phyloP scores from a whole-genome alignment of 148 eudicot genomes.

The Vaccinium vitisidaea region DNA sequence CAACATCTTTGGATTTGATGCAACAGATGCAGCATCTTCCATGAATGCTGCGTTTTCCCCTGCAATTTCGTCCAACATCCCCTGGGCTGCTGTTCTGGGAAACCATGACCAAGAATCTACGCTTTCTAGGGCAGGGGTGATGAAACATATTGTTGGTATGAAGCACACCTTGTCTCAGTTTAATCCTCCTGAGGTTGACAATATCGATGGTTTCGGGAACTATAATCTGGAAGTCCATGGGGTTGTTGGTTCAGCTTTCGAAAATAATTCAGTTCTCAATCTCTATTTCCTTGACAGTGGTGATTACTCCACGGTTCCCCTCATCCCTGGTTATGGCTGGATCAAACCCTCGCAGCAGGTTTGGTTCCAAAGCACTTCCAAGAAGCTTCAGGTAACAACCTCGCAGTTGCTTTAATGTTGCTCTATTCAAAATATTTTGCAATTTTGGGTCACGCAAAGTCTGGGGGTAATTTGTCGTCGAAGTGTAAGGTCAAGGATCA shows the following conservation, averaged over 20 bases:
- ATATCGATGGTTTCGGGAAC: constrained; percentile 89
- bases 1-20: constrained; percentile 72
- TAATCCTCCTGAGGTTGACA: constrained; percentile 52
- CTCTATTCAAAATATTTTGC: not conserved
- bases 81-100: constrained; percentile 95
- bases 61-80: constrained; percentile 56
- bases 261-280: constrained; percentile 77
- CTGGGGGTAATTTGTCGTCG: not conserved
- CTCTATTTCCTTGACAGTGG: constrained; percentile 92
- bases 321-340: constrained; percentile 79
- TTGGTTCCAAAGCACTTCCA: constrained; percentile 74
- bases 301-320: constrained; percentile 77
- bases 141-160: constrained; percentile 74
- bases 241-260: constrained; percentile 51
- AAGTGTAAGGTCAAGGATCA: not conserved
- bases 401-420: not conserved
- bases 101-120: constrained; percentile 91
- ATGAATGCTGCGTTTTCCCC: constrained; percentile 83
- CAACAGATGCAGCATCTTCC: constrained; percentile 60
- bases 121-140: constrained; percentile 70
- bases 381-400: constrained; percentile 53
- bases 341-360: constrained; percentile 86
- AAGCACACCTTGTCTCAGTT: constrained; percentile 64
- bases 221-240: constrained; percentile 86
- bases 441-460: not conserved